Evolutionary conservation across 352 stramenopile species (phyloP), one percentile per base, ranked within the genome.

Genomic region (Saprolegnia parasitica): DNA sequence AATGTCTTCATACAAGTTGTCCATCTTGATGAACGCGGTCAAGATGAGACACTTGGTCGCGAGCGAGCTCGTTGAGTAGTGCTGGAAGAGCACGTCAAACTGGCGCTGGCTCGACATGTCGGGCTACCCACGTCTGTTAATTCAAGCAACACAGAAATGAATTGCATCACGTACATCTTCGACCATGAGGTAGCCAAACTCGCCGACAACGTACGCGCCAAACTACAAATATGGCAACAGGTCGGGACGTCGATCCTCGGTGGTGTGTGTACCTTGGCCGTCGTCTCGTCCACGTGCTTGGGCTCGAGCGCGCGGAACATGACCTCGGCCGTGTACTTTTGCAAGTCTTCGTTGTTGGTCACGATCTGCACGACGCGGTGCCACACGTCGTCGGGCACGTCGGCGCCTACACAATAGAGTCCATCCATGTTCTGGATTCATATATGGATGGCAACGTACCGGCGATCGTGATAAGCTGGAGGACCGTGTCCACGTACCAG

Each of bases 361-460:
- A 99, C 92, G 77, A 99, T 98, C 78, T 99, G 96, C 39, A 99
- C 96, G n/a, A 98, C 95, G 56, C 96, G 91, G 77, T 98, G 95
- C 97, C 97, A 99, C 42, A 99, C 97, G 57, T 97, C 87, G 78
- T 98, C 93, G 56, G 91, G 94, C 9, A 98, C 92, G 74, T 97
- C 81, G 61, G 86, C 87, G n/a, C 83, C 85, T 24, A 83, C 78
- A 54, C 73, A 82, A 74, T 96, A n/a, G n/a, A n/a, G n/a, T n/a
- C n/a, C n/a, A 35, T 35, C 29, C 90, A 9, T 45, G 55, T 21
- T 47, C 18, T 62, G 35, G 20, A 45, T 45, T 4, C 55, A 62
- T 24, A 62, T 21, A 62, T 24, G 10, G 3, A 42, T 52, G 57
- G 26, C 26, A 35, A 35, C 21, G 20, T 10, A 21, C 91, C 91